Evolutionary conservation across 805 yeast species (phyloP), one percentile per base, ranked within the genome.

Genomic region (Candida schatavii): DNA sequence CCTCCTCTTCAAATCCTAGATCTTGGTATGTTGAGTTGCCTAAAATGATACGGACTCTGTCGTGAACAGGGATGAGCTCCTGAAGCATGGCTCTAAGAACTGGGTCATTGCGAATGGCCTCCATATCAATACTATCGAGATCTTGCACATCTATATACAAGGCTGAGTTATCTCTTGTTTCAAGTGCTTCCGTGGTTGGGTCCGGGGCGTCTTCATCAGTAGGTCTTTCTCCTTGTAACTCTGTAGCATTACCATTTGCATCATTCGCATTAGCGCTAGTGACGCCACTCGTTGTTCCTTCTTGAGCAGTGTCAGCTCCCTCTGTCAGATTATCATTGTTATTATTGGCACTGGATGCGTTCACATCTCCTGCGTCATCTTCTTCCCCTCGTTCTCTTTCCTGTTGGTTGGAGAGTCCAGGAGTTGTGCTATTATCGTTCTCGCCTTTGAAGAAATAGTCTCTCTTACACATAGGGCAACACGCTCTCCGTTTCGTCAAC

Each of bases 381-480:
- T 50, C 28, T 22, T 31, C 44, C 2, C 20, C 25, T 5, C 17
- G 23, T 17, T 18, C 18, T 21, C 29, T 20, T 18, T 25, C 41
- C 3, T 25, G 39, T 21, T 40, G 36, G 3, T 38, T 35, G 32
- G 38, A 31, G 15, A 43, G 46, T 20, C 49, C 31, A 14, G 37
- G 17, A 22, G n/a, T 18, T 11, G 34, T 32, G 19, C 28, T 28
- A 39, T 37, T 36, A 18, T 39, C 25, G 26, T 30, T 36, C 23
- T 31, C 36, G 25, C 41, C 44, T 45, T 68, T 69, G 55, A 66
- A 65, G 52, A 72, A 78, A 56, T 81, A 82, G 56, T 81, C 88
- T 25, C 83, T 65, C 54, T 86, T 85, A 62, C 96, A 87, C 70
- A 83, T 79, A 6, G 96, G 95, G 57, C 96, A 87, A 51, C 87